A percentile compares a stretch with the other conserved stretches of the same genome.
Conservation (phyloP, 441 rosid genomes). For the Euphorbia schlechtendalii region DNA sequence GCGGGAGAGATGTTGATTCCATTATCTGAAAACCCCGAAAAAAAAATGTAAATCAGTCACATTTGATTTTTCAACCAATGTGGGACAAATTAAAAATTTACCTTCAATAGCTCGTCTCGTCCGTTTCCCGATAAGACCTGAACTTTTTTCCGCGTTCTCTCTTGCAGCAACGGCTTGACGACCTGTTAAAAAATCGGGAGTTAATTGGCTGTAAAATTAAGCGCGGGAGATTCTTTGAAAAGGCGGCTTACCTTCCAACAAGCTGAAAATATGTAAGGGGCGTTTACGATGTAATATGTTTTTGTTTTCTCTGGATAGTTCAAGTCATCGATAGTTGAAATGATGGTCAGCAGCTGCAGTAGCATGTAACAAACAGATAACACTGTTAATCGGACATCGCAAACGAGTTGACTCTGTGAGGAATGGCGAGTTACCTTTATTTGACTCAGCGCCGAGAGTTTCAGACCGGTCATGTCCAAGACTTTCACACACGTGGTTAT, state of each 20-base stretch:
- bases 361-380: slow-evolving; percentile 1
- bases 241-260: slow-evolving; percentile 73
- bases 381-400: too few species aligned
- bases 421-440: slow-evolving; percentile 47
- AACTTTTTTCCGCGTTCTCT: slow-evolving; percentile 76
- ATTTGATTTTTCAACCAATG: too few species aligned
- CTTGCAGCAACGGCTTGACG: slow-evolving; percentile 90
- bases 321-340: slow-evolving; percentile 79
- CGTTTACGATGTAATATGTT: slow-evolving; percentile 80
- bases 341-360: slow-evolving; percentile 72
- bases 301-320: slow-evolving; percentile 96
- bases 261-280: slow-evolving; percentile 86
- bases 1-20: slow-evolving; percentile 80
- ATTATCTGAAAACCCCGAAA: slow-evolving; percentile 25
- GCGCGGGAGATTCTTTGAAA: not conserved
- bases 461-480: slow-evolving; percentile 89
- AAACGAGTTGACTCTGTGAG: not conserved
- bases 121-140: slow-evolving; percentile 76
- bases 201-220: not conserved
- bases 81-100: slow-evolving; percentile 20
- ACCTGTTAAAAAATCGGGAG: slow-evolving; percentile 39
- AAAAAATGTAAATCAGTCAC: too few species aligned
- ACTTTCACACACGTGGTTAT: slow-evolving; percentile 79
- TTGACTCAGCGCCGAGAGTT: slow-evolving; percentile 77
- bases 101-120: slow-evolving; percentile 79